Evolutionary conservation across 768 basidiomycete genomes (phyloP), one percentile per base, ranked within the genome.

Genomic region (Rhizopogon roseolus): DNA sequence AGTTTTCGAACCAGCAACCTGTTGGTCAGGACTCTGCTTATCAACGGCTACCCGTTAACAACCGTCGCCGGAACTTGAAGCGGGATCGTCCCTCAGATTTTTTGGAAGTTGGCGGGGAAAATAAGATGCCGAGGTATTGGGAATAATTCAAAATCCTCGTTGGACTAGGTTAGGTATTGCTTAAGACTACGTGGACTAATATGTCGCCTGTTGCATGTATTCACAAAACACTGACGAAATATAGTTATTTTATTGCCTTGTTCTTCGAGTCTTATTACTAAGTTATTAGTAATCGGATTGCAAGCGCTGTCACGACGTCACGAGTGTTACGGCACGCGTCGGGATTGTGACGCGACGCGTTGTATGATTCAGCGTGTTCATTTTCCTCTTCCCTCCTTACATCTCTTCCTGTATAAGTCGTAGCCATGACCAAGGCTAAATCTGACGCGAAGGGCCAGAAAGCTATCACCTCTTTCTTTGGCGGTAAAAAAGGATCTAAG

Each of bases 71-170:
- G 63, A 84, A 83, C 60, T 62, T 89, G 59, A 92, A 93, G 70
- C 79, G 90, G 8, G 91, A 93, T 29, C 75, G 90, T 43, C 90
- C 90, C 1, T 85, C 87, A 4, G 91, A 93, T 69, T 93, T 93
- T 63, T 67, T 90, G 62, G 90, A 92, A 62, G 78, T 90, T 2
- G 81, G 81, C 3, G 80, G 76, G 13, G 83, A 85, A 54, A 73
- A 65, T 59, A 90, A 92, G 69, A 71, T 82, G 39, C 75, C 83
- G 46, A 73, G 88, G 59, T 92, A 87, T 61, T 92, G 88, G 88
- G 90, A 93, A 72, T 91, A 50, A 70, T 50, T 48, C 32, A 14
- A 22, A 36, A 34, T 37, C 46, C 19, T 2, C 10, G 14, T 27
- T 37, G 28, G 22, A 25, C 29, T 55, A 48, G 57, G 28, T 49